Evolutionary conservation across 306 rosid genomes (phyloP).

Genomic region (Sicyos baderoa): DNA sequence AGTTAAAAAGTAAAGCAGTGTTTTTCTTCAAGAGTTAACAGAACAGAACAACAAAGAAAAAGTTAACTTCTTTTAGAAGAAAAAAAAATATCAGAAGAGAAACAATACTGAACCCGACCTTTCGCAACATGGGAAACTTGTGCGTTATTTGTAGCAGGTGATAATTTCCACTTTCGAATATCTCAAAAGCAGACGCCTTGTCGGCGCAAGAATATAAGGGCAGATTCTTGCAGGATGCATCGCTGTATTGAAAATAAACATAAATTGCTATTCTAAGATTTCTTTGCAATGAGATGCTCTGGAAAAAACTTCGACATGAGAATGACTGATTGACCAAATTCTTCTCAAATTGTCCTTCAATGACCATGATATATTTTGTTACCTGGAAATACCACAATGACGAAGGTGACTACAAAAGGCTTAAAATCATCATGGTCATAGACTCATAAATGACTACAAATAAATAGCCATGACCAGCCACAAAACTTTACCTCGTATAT

Average conservation of each 20-base stretch:
- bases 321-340: slow-evolving; percentile 30
- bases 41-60: not conserved
- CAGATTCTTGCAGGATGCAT: slow-evolving; percentile 41
- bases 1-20: not conserved
- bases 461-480: slow-evolving; percentile 1
- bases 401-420: slow-evolving; percentile 21
- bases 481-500: slow-evolving; percentile 54
- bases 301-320: slow-evolving; percentile 58
- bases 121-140: slow-evolving; percentile 57
- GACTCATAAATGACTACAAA: not conserved
- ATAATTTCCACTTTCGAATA: slow-evolving; percentile 48
- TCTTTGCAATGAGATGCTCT: slow-evolving; percentile 31
- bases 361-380: slow-evolving; percentile 45
- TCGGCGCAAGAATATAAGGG: slow-evolving; percentile 31
- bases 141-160: slow-evolving; percentile 60
- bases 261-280: slow-evolving; percentile 31
- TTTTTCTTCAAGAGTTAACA: not conserved
- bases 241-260: slow-evolving; percentile 45
- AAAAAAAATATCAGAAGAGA: not conserved
- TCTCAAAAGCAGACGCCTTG: slow-evolving; percentile 31
- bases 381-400: slow-evolving; percentile 45
- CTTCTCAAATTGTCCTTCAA: slow-evolving; percentile 45
- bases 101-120: slow-evolving; percentile 32
- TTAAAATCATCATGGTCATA: slow-evolving; percentile 1
- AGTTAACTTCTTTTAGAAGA: not conserved